Base-by-base conservation (phyloP, 208 protist species). In the Wallacemonas rigidus region DNA sequence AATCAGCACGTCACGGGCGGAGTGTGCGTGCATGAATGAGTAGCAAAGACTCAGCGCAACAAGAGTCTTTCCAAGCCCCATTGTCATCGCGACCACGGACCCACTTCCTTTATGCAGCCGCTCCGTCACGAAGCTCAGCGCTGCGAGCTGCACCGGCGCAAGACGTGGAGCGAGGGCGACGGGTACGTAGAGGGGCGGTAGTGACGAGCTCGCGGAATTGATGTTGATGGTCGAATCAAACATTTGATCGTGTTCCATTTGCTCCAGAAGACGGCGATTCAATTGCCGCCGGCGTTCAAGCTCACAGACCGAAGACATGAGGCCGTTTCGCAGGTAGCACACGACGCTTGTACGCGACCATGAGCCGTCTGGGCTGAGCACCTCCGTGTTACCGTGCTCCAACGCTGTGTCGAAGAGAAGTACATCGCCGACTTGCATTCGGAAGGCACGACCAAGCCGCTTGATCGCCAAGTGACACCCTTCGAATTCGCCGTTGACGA, bases 61-160 rank as follows among this genome's bases (percentile, higher is more conserved):
- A 1, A 97, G 86, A 14, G 93, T 95, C 69, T 97, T 96, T 38
- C 93, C 93, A 5, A 97, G 80, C n/a, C 93, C 93, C 93, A 97
- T 97, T 11, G 83, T 92, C 83, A 97, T 85, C 0, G 89, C 88
- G 36, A 97, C 70, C 15, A 97, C 81, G 67, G 88, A 92, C 8
- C 93, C 93, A 45, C 80, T 93, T 39, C 87, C 69, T 62, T 87
- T 86, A 26, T 77, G 63, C 2, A 81, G 43, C 5, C 89, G 72
- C 67, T 93, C 85, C 8, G 69, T 69, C 44, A 86, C 80, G 77
- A 97, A 97, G 60, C 80, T 80, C 36, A 97, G 79, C 2, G 90
- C 93, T 17, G 85, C 58, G 41, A 92, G 80, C 71, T 97, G 93
- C 63, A 86, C 83, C 1, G 86, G 75, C 3, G 87, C 82, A 5